Evolutionary conservation across 176 grass and related monocot genomes (phyloP), one percentile per base, ranked within the genome.

Genomic region (Musa beccarii): DNA sequence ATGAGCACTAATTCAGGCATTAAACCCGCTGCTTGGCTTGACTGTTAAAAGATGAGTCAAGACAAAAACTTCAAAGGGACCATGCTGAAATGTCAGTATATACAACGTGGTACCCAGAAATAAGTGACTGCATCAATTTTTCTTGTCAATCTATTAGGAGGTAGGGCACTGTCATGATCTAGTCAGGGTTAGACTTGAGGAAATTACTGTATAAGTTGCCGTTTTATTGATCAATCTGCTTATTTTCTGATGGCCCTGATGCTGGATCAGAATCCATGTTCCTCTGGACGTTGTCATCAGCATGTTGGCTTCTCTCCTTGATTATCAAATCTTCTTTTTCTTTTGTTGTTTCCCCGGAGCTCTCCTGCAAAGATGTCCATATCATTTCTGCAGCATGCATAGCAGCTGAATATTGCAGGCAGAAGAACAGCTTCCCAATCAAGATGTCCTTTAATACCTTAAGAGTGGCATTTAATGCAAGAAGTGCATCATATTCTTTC

Each of bases 401-500:
- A 34, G 29, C 25, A 34, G 29, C 25, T 25, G 25, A 25, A 51
- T 52, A 51, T 16, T 11, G 21, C 11, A 63, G 20, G 23, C 12
- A 9, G 68, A 51, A 10, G 0, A 74, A 34, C 34, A 6, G 34
- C 34, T 43, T 9, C 13, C 22, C 1, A 66, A 6, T 26, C 9
- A 10, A 51, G 19, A 51, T 28, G 2, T 20, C 10, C 3, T 16
- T 53, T 15, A 12, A 51, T 83, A 98, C 94, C 90, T 98, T 98
- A 53, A 98, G 90, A 43, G 90, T 86, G 49, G 80, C 84, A 78
- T 98, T 98, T 75, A 93, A 86, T 54, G 84, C 72, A 49, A 89
- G 82, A 68, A 98, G 85, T 72, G 89, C 82, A 52, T 89, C 81
- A 14, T 98, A 90, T 68, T 98, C 91, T 80, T 85, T 91, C 80